A percentile compares a stretch with the other conserved stretches of the same genome.
Evolutionary conservation across 495 filamentous ascomycete genomes (phyloP).

Genomic region (Jackrogersella minutella): DNA sequence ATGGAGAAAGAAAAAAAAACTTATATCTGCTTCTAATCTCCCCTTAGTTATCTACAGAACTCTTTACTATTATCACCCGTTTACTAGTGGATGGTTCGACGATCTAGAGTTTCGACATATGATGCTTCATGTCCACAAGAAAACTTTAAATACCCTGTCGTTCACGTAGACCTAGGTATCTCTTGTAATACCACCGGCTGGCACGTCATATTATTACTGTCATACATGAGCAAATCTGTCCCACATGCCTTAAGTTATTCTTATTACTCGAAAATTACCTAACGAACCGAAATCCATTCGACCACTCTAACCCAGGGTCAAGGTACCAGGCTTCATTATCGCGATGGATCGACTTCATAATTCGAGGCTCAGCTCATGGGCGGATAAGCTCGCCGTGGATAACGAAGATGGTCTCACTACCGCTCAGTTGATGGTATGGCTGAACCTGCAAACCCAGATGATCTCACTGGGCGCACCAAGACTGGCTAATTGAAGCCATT

Average conservation of each 20-base stretch:
- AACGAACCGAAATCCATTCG: slow-evolving; percentile 20
- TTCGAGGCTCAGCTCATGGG: slow-evolving; percentile 40
- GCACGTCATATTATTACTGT: slow-evolving; percentile 21
- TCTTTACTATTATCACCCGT: neutral
- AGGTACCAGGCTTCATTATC: neutral
- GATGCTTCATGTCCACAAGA: slow-evolving; percentile 1
- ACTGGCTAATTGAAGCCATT: slow-evolving; percentile 13
- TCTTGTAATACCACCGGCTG: slow-evolving; percentile 6
- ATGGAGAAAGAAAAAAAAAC: neutral
- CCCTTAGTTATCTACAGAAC: neutral
- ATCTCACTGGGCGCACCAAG: neutral
- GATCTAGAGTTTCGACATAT: slow-evolving; percentile 32
- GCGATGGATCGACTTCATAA: slow-evolving; percentile 38
- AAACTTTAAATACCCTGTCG: slow-evolving; percentile 17
- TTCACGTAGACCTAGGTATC: slow-evolving; percentile 12
- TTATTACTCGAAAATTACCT: slow-evolving; percentile 40
- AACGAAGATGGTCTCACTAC: slow-evolving; percentile 81
- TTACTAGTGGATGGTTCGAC: slow-evolving; percentile 15
- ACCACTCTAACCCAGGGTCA: slow-evolving; percentile 1
- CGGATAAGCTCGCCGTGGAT: slow-evolving; percentile 71
- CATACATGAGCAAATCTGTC: slow-evolving; percentile 13
- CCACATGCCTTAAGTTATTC: slow-evolving; percentile 3
- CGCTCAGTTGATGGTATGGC: slow-evolving; percentile 76
- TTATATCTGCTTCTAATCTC: slow-evolving; percentile 15
- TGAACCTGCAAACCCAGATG: neutral